Percentiles rank a stretch among this genome's conserved stretches.
Evolutionary conservation across 768 basidiomycete genomes (phyloP).

Genomic region (Lentinula guzmanii): DNA sequence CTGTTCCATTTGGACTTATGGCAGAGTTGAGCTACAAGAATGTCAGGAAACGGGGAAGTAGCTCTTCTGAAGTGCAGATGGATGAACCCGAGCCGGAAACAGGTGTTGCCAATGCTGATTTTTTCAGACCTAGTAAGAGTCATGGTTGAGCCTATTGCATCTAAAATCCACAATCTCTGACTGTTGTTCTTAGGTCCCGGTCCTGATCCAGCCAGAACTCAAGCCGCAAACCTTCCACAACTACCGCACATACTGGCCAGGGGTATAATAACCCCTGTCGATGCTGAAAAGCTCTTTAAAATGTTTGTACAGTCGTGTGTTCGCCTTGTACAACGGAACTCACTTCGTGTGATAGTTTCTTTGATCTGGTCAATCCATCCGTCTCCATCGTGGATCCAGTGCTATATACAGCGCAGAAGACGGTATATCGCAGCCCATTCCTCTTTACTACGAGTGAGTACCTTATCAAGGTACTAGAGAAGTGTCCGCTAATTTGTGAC

Average conservation of each 20-base stretch:
- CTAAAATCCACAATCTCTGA: not conserved
- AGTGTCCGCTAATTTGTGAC: not conserved
- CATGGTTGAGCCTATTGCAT: not conserved
- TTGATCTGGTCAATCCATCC: slow-evolving; percentile 74
- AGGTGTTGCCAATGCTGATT: slow-evolving; percentile 62
- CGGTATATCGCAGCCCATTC: slow-evolving; percentile 82
- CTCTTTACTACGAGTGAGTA: slow-evolving; percentile 84
- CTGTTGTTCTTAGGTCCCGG: slow-evolving; percentile 27
- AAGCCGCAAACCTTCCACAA: slow-evolving; percentile 34
- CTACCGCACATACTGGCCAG: slow-evolving; percentile 62
- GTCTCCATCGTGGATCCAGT: slow-evolving; percentile 75
- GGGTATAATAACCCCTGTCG: slow-evolving; percentile 54
- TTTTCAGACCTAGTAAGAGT: slow-evolving; percentile 54
- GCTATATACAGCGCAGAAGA: slow-evolving; percentile 78
- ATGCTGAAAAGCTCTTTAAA: slow-evolving; percentile 68
- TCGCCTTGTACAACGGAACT: not conserved
- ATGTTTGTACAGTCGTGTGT: slow-evolving; percentile 39
- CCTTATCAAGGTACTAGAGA: slow-evolving; percentile 3
- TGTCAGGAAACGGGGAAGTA: slow-evolving; percentile 24
- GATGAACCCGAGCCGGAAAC: slow-evolving; percentile 44
- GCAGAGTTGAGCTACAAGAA: slow-evolving; percentile 54
- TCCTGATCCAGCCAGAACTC: slow-evolving; percentile 32
- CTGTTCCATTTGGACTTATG: slow-evolving; percentile 71
- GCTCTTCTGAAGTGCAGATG: slow-evolving; percentile 34
- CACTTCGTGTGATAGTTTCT: slow-evolving; percentile 43